These are phyloP conservation scores for Solanum acaule DNA, from an alignment of 257 asterid genomes.

Conservation along the genomic window DNA sequence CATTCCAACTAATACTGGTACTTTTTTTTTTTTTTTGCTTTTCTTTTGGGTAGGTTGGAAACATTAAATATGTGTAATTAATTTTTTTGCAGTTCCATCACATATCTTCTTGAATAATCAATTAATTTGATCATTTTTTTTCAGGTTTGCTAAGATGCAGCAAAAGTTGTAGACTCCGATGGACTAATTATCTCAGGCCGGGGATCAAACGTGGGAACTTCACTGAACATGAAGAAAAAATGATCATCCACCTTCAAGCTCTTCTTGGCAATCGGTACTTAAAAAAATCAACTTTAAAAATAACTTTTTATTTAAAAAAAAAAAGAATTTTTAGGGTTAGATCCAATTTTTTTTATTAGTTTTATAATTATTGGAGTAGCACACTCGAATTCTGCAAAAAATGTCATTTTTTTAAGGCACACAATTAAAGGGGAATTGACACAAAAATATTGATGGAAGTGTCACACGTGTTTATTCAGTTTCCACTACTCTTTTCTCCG, in stretches of 20 bases:
- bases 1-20: conserved; percentile 70
- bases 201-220: conserved; percentile 84
- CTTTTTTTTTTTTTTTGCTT: background rate
- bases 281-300: background rate
- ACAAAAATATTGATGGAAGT: background rate
- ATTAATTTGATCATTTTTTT: background rate
- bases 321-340: background rate
- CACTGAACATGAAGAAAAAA: conserved; percentile 68
- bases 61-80: conserved; percentile 37
- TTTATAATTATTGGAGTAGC: background rate
- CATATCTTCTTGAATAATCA: background rate
- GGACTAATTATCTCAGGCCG: conserved; percentile 94
- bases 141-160: conserved; percentile 88
- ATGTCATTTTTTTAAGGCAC: background rate
- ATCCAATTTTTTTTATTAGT: background rate
- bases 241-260: conserved; percentile 83
- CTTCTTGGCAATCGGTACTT: conserved; percentile 79
- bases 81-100: conserved; percentile 7
- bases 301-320: too few species aligned
- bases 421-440: background rate
- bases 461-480: background rate
- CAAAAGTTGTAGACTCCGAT: conserved; percentile 88
- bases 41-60: conserved; percentile 16
- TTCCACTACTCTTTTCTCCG: background rate
- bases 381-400: background rate